These are phyloP conservation scores for Penicillium canariense DNA, from an alignment of 495 filamentous ascomycete species.

Conservation along the genomic window DNA sequence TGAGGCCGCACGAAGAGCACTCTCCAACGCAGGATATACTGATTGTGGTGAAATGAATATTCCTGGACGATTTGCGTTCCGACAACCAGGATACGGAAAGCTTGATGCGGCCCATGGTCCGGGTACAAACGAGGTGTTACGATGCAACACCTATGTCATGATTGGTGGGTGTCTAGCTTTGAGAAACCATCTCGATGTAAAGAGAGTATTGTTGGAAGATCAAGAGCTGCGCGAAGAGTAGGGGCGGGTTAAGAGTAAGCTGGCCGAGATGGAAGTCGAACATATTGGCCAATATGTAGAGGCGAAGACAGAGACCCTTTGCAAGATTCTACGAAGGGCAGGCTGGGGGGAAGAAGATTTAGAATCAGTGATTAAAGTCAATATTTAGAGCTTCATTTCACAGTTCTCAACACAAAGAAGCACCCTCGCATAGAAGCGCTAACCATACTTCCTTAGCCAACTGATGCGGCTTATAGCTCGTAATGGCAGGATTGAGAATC, in stretches of 20 bases:
- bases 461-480: too few species aligned
- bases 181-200: conserved; percentile 11
- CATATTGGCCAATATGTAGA: conserved; percentile 4
- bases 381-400: background rate
- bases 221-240: conserved; percentile 6
- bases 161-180: conserved; percentile 5
- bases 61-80: background rate
- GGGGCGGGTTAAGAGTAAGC: background rate
- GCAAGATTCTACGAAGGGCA: conserved; percentile 9
- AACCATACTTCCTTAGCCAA: too few species aligned
- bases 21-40: background rate
- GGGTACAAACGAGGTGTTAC: background rate
- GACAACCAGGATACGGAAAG: background rate
- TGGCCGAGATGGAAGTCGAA: conserved; percentile 3
- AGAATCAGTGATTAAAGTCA: background rate
- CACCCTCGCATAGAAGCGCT: too few species aligned
- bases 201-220: conserved; percentile 4
- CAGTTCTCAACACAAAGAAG: too few species aligned
- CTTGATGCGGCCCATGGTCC: background rate
- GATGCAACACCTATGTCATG: conserved; percentile 6
- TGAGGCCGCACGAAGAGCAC: background rate
- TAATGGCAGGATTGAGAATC: too few species aligned
- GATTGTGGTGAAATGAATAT: background rate
- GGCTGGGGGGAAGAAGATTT: background rate
- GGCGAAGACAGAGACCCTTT: conserved; percentile 4